These are phyloP conservation scores for Dissophora ornata DNA, from an alignment of 192 early-diverging fungal species.

Conservation along the genomic window DNA sequence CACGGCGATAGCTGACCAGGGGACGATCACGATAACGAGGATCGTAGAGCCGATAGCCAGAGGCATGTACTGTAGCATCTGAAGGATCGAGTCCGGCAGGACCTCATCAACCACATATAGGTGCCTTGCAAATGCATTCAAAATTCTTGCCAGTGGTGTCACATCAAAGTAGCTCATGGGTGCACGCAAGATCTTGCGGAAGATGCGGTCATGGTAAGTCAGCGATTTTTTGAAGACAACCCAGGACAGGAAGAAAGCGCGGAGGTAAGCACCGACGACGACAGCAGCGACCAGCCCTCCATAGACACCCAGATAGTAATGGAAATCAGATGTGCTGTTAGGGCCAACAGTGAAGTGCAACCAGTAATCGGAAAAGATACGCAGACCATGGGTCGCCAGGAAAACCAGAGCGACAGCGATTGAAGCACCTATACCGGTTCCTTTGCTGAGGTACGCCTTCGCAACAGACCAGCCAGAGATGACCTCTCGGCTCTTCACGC, in stretches of 20 bases:
- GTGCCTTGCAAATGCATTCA: constrained; percentile 70
- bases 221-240: constrained; percentile 63
- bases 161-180: constrained; percentile 77
- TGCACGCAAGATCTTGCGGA: constrained; percentile 72
- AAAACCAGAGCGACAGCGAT: constrained; percentile 63
- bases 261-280: constrained; percentile 62
- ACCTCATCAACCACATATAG: constrained; percentile 55
- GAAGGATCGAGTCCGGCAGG: constrained; percentile 50
- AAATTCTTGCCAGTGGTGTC: constrained; percentile 74
- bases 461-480: constrained; percentile 44
- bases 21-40: constrained; percentile 70
- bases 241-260: constrained; percentile 66
- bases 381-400: constrained; percentile 69
- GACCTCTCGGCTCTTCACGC: constrained; percentile 46
- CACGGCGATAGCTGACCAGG: constrained; percentile 66
- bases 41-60: constrained; percentile 64
- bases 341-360: constrained; percentile 46
- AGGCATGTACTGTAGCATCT: constrained; percentile 53
- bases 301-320: constrained; percentile 67
- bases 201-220: constrained; percentile 65
- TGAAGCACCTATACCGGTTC: constrained; percentile 61
- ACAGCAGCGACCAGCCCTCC: constrained; percentile 63
- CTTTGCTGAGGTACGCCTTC: constrained; percentile 54
- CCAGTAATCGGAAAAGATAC: constrained; percentile 68
- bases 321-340: constrained; percentile 39